Conservation (phyloP, 176 grass and related monocot genomes). For the Dendrocalamus sinicus region DNA sequence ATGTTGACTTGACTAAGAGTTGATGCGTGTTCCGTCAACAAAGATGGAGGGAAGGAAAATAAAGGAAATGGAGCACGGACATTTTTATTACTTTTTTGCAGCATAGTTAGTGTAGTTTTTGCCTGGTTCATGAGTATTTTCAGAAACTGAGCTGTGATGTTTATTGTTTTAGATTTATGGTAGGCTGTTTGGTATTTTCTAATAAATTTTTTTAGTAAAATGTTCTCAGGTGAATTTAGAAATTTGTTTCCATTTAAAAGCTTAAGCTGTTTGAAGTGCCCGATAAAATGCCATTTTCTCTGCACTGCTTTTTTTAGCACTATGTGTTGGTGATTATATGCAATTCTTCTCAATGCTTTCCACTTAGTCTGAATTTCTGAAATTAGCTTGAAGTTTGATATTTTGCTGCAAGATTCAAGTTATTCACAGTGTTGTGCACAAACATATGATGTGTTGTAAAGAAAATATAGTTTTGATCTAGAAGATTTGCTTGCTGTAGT, state of each 20-base stretch:
- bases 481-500: background rate
- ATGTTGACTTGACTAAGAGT: constrained; percentile 37
- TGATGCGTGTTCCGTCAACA: background rate
- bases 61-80: background rate
- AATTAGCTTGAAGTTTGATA: background rate
- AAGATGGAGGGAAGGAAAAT: constrained; percentile 19
- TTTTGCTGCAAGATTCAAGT: background rate
- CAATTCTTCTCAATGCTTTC: background rate
- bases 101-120: background rate
- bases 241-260: background rate
- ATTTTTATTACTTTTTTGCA: background rate
- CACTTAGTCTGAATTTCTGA: background rate
- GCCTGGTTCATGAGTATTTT: background rate
- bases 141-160: background rate
- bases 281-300: background rate
- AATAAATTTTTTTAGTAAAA: background rate
- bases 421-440: background rate
- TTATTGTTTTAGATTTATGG: constrained; percentile 17
- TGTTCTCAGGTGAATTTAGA: background rate
- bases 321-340: background rate
- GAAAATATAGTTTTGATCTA: background rate
- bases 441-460: background rate
- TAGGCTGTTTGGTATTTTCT: background rate
- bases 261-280: background rate
- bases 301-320: background rate